phyloP scores from a whole-genome alignment of 2,329 filamentous ascomycete species.

The Lasiodiplodia sp. region DNA sequence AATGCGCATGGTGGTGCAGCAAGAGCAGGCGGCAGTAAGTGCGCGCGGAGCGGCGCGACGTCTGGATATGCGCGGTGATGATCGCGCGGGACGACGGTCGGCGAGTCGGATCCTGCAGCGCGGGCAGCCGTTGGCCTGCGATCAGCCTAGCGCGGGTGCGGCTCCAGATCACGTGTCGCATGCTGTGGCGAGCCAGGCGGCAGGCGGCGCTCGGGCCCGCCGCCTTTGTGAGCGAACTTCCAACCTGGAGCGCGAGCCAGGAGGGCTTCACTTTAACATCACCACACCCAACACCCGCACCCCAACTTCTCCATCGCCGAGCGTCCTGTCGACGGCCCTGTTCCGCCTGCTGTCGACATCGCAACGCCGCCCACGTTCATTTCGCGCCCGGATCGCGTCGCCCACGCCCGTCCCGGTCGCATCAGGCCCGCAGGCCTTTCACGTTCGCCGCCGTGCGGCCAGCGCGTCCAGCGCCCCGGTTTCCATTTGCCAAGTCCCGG shows the following conservation, averaged over 20 bases:
- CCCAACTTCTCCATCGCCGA: conserved; percentile 43
- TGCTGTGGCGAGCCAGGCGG: conserved; percentile 15
- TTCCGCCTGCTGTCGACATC: conserved; percentile 38
- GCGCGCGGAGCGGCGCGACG: conserved; percentile 1
- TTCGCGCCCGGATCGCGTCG: conserved; percentile 27
- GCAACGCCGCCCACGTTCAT: conserved; percentile 34
- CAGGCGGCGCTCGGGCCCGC: conserved; percentile 1
- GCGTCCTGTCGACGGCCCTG: conserved; percentile 41
- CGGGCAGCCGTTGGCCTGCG: neutral
- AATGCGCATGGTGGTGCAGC: conserved; percentile 10
- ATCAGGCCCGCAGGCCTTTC: conserved; percentile 37
- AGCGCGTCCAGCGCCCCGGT: conserved; percentile 45
- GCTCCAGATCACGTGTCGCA: conserved; percentile 14
- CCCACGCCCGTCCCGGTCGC: conserved; percentile 25
- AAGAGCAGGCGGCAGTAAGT: neutral
- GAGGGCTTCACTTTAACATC: conserved; percentile 20
- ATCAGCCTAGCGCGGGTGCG: conserved; percentile 4
- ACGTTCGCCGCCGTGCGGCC: conserved; percentile 31
- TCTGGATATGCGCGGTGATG: conserved; percentile 16
- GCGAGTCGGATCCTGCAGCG: conserved; percentile 12
- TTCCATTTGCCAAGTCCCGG: conserved; percentile 29
- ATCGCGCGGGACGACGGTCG: conserved; percentile 23
- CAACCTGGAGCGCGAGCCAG: conserved; percentile 24
- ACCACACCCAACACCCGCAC: conserved; percentile 31
- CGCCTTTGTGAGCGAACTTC: conserved; percentile 19